These are phyloP conservation scores for Cyberlindnera lachancei DNA, from an alignment of 805 yeast species.

Conservation along the genomic window DNA sequence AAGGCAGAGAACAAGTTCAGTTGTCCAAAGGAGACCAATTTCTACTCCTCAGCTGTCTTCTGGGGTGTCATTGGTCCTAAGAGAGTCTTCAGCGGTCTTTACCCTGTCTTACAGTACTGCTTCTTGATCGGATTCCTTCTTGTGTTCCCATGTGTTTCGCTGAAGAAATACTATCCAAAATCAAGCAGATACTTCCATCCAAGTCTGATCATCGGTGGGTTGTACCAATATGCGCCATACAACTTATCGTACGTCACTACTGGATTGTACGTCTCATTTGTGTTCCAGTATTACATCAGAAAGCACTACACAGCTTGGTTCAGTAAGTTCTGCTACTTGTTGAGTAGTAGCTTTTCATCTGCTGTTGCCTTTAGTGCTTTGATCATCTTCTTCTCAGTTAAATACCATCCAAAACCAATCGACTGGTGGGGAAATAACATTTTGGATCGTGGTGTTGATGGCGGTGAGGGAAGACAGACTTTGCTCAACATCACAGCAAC, in stretches of 20 bases:
- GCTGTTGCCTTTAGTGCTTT: slow-evolving; percentile 55
- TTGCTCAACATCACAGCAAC: slow-evolving; percentile 7
- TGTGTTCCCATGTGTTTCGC: background rate
- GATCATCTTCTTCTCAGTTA: slow-evolving; percentile 45
- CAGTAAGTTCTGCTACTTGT: slow-evolving; percentile 39
- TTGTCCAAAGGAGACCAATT: slow-evolving; percentile 12
- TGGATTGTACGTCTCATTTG: slow-evolving; percentile 24
- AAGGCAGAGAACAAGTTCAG: slow-evolving; percentile 31
- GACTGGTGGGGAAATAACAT: slow-evolving; percentile 64
- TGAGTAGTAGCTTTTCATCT: slow-evolving; percentile 49
- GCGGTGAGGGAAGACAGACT: slow-evolving; percentile 21
- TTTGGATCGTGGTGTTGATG: slow-evolving; percentile 30
- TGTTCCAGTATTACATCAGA: slow-evolving; percentile 37
- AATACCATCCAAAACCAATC: slow-evolving; percentile 34
- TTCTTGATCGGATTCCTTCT: background rate
- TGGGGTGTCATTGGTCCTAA: background rate
- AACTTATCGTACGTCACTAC: slow-evolving; percentile 33
- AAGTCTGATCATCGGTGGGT: slow-evolving; percentile 36
- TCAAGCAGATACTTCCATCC: background rate
- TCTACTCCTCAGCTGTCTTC: background rate
- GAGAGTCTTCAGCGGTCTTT: background rate
- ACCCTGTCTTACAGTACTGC: background rate
- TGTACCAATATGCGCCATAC: slow-evolving; percentile 41
- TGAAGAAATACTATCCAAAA: background rate
- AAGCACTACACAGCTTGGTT: slow-evolving; percentile 45